Base-by-base conservation (phyloP, 306 rosid species). In the Cyclanthera cordifolia region DNA sequence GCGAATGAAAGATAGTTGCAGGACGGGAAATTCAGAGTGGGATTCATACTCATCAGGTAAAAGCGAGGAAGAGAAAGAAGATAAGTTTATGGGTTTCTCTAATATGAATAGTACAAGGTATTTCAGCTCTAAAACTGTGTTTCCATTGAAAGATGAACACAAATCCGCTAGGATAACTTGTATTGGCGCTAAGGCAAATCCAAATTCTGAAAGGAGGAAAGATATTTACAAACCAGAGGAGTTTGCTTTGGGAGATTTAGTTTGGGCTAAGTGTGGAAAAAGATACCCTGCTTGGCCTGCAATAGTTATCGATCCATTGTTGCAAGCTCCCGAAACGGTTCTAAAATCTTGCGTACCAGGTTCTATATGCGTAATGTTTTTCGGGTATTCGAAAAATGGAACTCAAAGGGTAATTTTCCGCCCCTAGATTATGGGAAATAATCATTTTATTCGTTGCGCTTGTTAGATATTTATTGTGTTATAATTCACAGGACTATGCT, bases 251-350 rank as follows among this genome's bases (percentile, higher is more conserved):
- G 99, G 96, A 6, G 96, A 90, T 72, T 78, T 93, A 43, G 95
- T 93, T 73, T 93, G 99, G 99, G 99, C 96, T 0, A 93, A 90
- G 80, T 87, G 87, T 78, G 99, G 99, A 67, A 84, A 88, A 84
- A 86, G 88, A 65, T 93, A 80, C 72, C 99, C 99, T 2, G 88
- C 93, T 49, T 93, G 99, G 99, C 99, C 96, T 10, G 96, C 91
- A 2, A 82, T 93, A 72, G 99, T 93, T 50, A 93, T 93, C 71
- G 96, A 93, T 73, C 99, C 96, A 20, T 48, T 87, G n/a, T 57
- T 74, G 80, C 81, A 90, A 71, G 99, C 99, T 54, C 99, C 99
- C 0, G 75, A 90, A 41, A 74, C 90, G 3, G 96, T 93, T 34
- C 77, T 93, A 21, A 78, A 82, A 67, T 86, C 88, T 58, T 85